Base-by-base conservation (phyloP, 1,284 basidiomycete species). In the Anthracocystis panici-leucophaei region DNA sequence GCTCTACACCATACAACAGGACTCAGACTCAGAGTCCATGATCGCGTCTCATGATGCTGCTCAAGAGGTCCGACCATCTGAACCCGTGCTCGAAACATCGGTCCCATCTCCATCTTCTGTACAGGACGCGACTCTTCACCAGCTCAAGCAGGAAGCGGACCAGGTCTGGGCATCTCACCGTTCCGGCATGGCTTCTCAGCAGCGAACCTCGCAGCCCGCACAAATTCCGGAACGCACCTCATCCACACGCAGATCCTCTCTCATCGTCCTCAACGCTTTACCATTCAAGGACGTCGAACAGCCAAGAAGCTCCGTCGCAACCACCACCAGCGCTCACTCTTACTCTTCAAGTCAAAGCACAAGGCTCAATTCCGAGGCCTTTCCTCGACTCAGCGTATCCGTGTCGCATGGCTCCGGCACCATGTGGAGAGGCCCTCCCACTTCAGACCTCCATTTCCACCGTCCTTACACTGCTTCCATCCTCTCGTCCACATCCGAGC, bases 391-490 rank as follows among this genome's bases (percentile, higher is more conserved):
- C 51, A 54, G 60, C 33, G 20, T 56, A 5, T 51, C 56, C 14
- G 44, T 54, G 10, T 57, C 57, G 12, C 49, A 49, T 18, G 62
- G 57, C 9, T 61, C 58, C 14, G 29, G 23, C 1, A 21, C 55
- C 6, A 56, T 60, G 5, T 54, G 45, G 38, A 57, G 55, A 44
- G 53, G 55, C 8, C 45, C 45, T 27, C 29, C 41, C 9, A 45
- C 55, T 14, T 57, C 68, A n/a, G 68, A 68, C 16, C 3, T 45
- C 29, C 52, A 54, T 35, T 38, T 40, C 21, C 65, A 57, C 20
- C 66, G 66, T 25, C 72, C 72, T 11, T 59, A 75, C 42, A 69
- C 72, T 16, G 72, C 72, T 21, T 75, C 72, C 8, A 51, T 65
- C 25, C 54, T 72, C 8, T 65, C 70, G n/a, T 72, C 62, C 20